These are phyloP conservation scores for Cryphonectria carpinicola DNA, from an alignment of 2,329 filamentous ascomycete species.

Conservation along the genomic window DNA sequence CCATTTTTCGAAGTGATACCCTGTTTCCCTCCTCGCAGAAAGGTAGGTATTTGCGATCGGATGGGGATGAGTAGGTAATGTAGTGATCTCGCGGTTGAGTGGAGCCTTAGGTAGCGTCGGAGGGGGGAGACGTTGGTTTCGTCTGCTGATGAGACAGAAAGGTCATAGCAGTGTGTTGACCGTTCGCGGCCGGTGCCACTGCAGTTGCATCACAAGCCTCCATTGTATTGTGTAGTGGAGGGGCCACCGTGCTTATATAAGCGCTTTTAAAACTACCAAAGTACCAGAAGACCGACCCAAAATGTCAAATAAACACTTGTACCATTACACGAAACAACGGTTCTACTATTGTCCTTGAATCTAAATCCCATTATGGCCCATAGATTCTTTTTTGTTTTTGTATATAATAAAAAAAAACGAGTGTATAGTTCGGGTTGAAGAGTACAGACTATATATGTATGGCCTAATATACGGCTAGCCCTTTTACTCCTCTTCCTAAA, in stretches of 20 bases:
- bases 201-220: conserved; percentile 2
- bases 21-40: not conserved
- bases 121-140: not conserved
- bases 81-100: not conserved
- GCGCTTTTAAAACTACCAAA: not conserved
- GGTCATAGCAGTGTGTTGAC: not conserved
- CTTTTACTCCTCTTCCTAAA: not conserved
- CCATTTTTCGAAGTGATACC: conserved; percentile 61
- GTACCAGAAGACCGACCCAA: not conserved
- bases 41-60: not conserved
- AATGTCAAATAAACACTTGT: not conserved
- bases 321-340: not conserved
- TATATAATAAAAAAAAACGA: too few species aligned
- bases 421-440: not conserved
- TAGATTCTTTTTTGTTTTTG: too few species aligned
- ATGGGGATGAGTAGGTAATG: not conserved
- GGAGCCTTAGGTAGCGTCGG: not conserved
- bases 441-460: not conserved
- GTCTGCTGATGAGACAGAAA: not conserved
- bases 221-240: not conserved
- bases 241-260: not conserved
- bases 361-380: too few species aligned
- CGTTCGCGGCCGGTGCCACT: not conserved
- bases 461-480: not conserved
- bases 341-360: too few species aligned